phyloP scores from a whole-genome alignment of 2,329 filamentous ascomycete species.

The Aspergillus sp. region DNA sequence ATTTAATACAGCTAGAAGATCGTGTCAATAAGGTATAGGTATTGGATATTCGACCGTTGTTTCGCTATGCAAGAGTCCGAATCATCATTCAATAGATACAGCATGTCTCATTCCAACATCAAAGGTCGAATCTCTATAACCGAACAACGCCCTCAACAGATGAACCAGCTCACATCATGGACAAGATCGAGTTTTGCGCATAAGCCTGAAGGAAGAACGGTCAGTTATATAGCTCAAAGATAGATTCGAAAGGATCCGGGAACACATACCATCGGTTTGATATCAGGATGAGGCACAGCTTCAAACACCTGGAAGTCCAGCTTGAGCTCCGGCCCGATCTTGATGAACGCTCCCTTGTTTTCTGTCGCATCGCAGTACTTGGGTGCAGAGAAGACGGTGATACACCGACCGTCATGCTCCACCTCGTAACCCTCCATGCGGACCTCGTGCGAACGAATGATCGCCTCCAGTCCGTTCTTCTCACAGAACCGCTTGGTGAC shows the following conservation, averaged over 20 bases:
- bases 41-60: slow-evolving; percentile 10
- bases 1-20: no score
- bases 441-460: slow-evolving; percentile 97
- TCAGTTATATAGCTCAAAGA: neutral
- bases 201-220: slow-evolving; percentile 64
- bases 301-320: slow-evolving; percentile 92
- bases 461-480: slow-evolving; percentile 87
- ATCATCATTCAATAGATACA: slow-evolving; percentile 21
- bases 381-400: slow-evolving; percentile 97
- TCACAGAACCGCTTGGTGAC: slow-evolving; percentile 97
- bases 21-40: neutral
- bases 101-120: slow-evolving; percentile 14
- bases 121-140: slow-evolving; percentile 7
- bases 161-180: slow-evolving; percentile 61
- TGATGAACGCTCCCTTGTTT: slow-evolving; percentile 98
- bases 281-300: slow-evolving; percentile 91
- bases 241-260: slow-evolving; percentile 20
- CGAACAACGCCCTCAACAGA: slow-evolving; percentile 27
- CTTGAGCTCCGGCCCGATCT: slow-evolving; percentile 88
- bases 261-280: slow-evolving; percentile 74
- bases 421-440: slow-evolving; percentile 99
- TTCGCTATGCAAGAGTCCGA: slow-evolving; percentile 24
- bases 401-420: slow-evolving; percentile 92
- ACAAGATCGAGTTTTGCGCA: slow-evolving; percentile 78
- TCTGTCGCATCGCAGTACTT: slow-evolving; percentile 97